These are phyloP conservation scores for Stephania yunnanensis DNA, from an alignment of 164 flowering plant genomes.

Conservation along the genomic window DNA sequence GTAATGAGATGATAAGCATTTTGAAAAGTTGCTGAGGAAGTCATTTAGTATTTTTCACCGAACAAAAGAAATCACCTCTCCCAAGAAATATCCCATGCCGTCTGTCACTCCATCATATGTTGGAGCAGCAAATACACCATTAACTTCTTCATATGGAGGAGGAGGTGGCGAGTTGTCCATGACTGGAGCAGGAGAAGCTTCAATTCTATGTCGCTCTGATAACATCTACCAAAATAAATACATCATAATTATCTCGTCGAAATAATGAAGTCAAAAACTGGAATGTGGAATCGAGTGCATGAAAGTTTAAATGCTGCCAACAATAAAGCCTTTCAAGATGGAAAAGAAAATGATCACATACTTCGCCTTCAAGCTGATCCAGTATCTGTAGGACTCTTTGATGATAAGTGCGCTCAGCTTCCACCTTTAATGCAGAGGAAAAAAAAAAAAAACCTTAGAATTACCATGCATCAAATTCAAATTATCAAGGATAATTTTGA, in stretches of 20 bases:
- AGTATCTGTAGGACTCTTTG: constrained; percentile 73
- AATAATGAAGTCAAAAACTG: constrained; percentile 4
- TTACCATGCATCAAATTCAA: no score
- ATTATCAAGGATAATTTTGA: no score
- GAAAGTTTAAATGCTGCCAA: not conserved
- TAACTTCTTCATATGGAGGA: constrained; percentile 69
- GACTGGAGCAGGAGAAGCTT: constrained; percentile 56
- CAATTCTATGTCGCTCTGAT: constrained; percentile 67
- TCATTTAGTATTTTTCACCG: not conserved
- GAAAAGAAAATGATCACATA: constrained; percentile 16
- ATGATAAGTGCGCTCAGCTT: constrained; percentile 79
- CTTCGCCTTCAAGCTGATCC: constrained; percentile 87
- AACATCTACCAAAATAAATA: constrained; percentile 47
- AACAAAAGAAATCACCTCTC: constrained; percentile 49
- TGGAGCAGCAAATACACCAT: constrained; percentile 51
- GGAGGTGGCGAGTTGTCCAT: constrained; percentile 56
- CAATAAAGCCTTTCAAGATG: not conserved
- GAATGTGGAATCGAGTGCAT: not conserved
- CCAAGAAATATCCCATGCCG: constrained; percentile 63
- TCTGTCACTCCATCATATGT: constrained; percentile 47
- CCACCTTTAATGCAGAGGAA: constrained; percentile 48
- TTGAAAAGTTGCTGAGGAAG: not conserved
- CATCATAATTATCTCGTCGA: constrained; percentile 4
- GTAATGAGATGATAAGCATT: not conserved
- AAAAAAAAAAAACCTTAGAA: no score